Percentiles rank a stretch among this genome's conserved stretches.
phyloP scores from a whole-genome alignment of 1,139 yeast species.

The Taiozyma sp. region DNA sequence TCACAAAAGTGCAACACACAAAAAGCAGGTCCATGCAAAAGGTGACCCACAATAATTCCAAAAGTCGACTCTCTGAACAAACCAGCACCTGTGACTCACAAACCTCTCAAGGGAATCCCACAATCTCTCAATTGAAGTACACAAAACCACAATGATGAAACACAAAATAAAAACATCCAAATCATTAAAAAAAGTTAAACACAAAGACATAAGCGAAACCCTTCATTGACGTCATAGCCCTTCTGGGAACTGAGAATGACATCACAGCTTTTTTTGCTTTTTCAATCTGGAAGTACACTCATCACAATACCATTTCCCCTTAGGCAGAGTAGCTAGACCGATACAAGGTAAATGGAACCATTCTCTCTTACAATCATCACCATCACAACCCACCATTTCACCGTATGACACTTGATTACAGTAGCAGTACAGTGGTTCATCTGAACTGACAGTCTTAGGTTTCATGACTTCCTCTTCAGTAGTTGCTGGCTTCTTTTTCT shows the following conservation, averaged over 20 bases:
- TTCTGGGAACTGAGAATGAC: not conserved
- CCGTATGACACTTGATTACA: constrained; percentile 97
- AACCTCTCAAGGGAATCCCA: not conserved
- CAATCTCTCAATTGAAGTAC: not conserved
- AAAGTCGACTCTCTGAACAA: not conserved
- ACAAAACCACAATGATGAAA: not conserved
- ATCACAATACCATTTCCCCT: constrained; percentile 96
- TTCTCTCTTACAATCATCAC: constrained; percentile 85
- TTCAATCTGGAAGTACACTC: constrained; percentile 52
- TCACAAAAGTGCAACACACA: too few relatives aligned
- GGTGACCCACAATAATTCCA: too few relatives aligned
- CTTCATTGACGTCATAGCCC: not conserved
- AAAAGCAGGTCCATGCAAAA: too few relatives aligned
- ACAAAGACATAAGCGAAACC: not conserved
- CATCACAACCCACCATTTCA: constrained; percentile 99
- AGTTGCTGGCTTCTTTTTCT: constrained; percentile 12
- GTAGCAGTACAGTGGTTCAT: constrained; percentile 88
- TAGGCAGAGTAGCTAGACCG: constrained; percentile 84
- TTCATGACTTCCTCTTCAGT: constrained; percentile 4
- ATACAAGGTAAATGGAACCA: constrained; percentile 98
- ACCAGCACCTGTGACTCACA: not conserved
- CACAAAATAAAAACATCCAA: not conserved
- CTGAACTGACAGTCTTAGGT: constrained; percentile 11
- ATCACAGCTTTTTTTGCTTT: constrained; percentile 10
- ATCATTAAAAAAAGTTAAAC: not conserved